These are phyloP conservation scores for Solanum verrucosum DNA, from an alignment of 257 asterid genomes.

Conservation along the genomic window DNA sequence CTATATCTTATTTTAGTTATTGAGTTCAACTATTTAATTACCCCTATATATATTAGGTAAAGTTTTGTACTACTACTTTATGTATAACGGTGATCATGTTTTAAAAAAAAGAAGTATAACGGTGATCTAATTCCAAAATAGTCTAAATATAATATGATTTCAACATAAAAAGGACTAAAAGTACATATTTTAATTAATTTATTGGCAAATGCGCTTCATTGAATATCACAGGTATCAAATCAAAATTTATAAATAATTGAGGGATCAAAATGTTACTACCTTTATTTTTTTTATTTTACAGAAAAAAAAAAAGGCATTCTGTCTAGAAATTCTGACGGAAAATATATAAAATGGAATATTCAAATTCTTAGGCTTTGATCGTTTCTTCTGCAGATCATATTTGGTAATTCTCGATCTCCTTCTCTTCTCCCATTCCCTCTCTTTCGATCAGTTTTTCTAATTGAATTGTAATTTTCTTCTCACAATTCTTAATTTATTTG, in stretches of 20 bases:
- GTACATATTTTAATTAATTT: background rate
- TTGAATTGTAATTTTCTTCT: background rate
- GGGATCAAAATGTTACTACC: background rate
- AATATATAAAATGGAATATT: background rate
- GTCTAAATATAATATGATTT: background rate
- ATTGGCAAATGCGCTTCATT: background rate
- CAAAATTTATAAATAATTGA: background rate
- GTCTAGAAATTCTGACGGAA: background rate
- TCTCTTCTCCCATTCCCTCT: background rate
- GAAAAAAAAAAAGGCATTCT: background rate
- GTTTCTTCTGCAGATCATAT: background rate
- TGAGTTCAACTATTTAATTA: background rate
- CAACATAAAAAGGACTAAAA: too few relatives aligned
- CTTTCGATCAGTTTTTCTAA: background rate
- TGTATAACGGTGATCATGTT: background rate
- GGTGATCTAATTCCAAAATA: background rate
- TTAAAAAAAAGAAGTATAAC: too few relatives aligned
- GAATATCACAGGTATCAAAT: background rate
- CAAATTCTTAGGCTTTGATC: background rate
- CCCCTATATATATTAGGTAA: background rate
- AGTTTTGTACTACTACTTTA: background rate
- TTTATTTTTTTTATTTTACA: too few relatives aligned
- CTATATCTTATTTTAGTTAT: background rate
- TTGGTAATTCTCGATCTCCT: background rate
- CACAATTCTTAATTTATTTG: background rate